Conservation (phyloP, 495 filamentous ascomycete species). For the Pseudoneurospora amorphoporcata region DNA sequence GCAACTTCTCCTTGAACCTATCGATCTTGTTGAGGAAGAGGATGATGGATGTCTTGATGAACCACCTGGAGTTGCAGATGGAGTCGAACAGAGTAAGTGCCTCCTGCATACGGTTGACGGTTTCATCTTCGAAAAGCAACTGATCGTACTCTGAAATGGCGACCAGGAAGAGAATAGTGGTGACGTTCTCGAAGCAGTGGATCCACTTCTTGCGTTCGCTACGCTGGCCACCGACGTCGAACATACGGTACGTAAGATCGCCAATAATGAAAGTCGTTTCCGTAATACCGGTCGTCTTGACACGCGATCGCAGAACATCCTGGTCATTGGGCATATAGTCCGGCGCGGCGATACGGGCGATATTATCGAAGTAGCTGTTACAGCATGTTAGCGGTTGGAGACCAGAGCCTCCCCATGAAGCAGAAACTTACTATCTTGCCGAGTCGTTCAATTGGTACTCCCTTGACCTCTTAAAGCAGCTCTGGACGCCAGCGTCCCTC, state of each 20-base stretch:
- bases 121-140: slow-evolving; percentile 90
- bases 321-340: slow-evolving; percentile 97
- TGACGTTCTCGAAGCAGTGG: slow-evolving; percentile 99
- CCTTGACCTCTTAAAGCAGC: slow-evolving; percentile 86
- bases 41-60: slow-evolving; percentile 98
- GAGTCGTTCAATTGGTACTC: slow-evolving; percentile 99
- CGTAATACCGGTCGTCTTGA: slow-evolving; percentile 99
- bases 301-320: slow-evolving; percentile 92
- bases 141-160: slow-evolving; percentile 99
- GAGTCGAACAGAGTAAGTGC: slow-evolving; percentile 96
- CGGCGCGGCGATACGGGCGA: slow-evolving; percentile 79
- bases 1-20: slow-evolving; percentile 98
- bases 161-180: slow-evolving; percentile 94
- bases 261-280: slow-evolving; percentile 98
- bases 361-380: slow-evolving; percentile 87
- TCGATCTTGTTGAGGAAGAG: slow-evolving; percentile 99
- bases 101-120: slow-evolving; percentile 98
- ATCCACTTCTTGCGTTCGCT: slow-evolving; percentile 99
- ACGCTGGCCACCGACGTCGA: slow-evolving; percentile 96
- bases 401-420: not conserved
- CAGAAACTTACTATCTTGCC: slow-evolving; percentile 77
- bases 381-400: slow-evolving; percentile 22
- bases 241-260: slow-evolving; percentile 97
- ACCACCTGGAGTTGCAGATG: slow-evolving; percentile 98
- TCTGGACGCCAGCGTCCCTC: slow-evolving; percentile 90